A percentile compares a stretch with the other conserved stretches of the same genome.
These are phyloP conservation scores for Ganoderma sp. DNA, from an alignment of 1,284 basidiomycete genomes.

Conservation along the genomic window DNA sequence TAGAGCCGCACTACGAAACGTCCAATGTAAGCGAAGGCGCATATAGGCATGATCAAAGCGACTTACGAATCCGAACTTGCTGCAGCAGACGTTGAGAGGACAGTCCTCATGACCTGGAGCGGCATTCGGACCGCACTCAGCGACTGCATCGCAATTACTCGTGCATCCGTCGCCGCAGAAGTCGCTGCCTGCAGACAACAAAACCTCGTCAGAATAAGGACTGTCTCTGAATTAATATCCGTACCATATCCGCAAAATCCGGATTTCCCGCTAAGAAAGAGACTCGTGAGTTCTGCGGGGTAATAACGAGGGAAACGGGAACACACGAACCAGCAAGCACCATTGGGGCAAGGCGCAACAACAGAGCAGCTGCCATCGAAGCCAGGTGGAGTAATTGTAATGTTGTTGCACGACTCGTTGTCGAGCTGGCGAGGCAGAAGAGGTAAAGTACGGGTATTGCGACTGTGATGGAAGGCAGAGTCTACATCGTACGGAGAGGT, in stretches of 20 bases:
- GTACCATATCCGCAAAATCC: not conserved
- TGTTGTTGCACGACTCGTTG: conserved; percentile 15
- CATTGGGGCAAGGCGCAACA: not conserved
- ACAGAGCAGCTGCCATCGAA: conserved; percentile 18
- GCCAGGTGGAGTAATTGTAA: conserved; percentile 17
- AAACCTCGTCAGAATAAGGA: not conserved
- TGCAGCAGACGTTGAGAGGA: conserved; percentile 32
- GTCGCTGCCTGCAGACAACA: conserved; percentile 15
- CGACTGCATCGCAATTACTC: conserved; percentile 23
- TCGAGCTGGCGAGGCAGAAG: conserved; percentile 8
- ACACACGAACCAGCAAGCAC: not conserved
- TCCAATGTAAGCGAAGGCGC: not conserved
- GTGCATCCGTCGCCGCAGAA: conserved; percentile 22
- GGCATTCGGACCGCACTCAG: conserved; percentile 27
- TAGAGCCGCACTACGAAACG: not conserved
- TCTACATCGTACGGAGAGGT: not conserved
- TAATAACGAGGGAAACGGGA: not conserved
- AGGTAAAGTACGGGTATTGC: not conserved
- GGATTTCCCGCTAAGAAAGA: not conserved
- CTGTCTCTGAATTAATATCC: not conserved
- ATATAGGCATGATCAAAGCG: not conserved
- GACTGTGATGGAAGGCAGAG: not conserved
- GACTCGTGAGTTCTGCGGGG: not conserved
- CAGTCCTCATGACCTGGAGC: conserved; percentile 24
- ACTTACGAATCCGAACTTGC: conserved; percentile 17